phyloP scores from a whole-genome alignment of 257 asterid genomes.

The Jasminum sambac region DNA sequence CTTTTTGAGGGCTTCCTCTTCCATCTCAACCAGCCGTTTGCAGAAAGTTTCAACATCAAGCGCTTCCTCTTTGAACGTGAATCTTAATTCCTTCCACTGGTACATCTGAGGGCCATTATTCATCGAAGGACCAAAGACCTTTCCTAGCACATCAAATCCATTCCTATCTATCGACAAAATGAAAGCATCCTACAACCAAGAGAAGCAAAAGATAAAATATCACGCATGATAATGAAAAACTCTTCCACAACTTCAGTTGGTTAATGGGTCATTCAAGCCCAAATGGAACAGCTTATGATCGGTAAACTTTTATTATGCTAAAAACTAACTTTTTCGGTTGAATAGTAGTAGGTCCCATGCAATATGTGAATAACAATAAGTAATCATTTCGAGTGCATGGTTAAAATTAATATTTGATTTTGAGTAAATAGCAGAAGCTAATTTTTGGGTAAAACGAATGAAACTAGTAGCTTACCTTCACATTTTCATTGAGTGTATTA shows the following conservation, averaged over 20 bases:
- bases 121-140: conserved; percentile 51
- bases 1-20: conserved; percentile 72
- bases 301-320: too few species aligned
- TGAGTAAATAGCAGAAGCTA: too few species aligned
- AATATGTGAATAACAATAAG: too few species aligned
- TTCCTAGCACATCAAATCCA: conserved; percentile 80
- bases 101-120: conserved; percentile 65
- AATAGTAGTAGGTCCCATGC: too few species aligned
- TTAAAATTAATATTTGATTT: too few species aligned
- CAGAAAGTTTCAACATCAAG: conserved; percentile 60
- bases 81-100: conserved; percentile 77
- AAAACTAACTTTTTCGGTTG: too few species aligned
- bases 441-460: too few species aligned
- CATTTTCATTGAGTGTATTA: too few species aligned
- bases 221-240: not conserved
- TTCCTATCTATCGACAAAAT: conserved; percentile 70
- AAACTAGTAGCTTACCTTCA: conserved; percentile 54
- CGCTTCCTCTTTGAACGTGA: conserved; percentile 58
- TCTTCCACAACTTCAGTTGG: not conserved
- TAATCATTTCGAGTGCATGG: too few species aligned
- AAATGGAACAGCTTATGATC: not conserved
- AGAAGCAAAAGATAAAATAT: not conserved
- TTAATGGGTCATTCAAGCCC: not conserved
- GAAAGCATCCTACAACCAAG: conserved; percentile 66
- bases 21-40: conserved; percentile 71